These are phyloP conservation scores for Peronosclerospora sorghi DNA, from an alignment of 352 stramenopile species.

Conservation along the genomic window DNA sequence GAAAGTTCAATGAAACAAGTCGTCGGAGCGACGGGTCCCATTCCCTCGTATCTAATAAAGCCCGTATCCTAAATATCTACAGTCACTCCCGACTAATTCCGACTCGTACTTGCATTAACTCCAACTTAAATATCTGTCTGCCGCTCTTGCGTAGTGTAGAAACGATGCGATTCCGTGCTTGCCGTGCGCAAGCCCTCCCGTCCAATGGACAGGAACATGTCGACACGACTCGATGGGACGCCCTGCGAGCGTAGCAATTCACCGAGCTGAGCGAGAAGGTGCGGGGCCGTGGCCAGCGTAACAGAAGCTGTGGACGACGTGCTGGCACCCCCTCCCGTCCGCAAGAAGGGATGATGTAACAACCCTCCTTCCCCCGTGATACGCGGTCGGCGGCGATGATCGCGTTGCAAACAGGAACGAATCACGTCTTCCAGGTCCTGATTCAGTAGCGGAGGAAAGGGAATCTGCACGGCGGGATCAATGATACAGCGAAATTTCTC, in stretches of 20 bases:
- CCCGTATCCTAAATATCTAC: too few species aligned
- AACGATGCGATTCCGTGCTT: conserved; percentile 6
- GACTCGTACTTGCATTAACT: too few species aligned
- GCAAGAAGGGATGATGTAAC: conserved; percentile 78
- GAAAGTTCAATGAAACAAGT: too few species aligned
- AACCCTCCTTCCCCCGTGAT: conserved; percentile 75
- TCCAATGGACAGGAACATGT: conserved; percentile 44
- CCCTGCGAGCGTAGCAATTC: conserved; percentile 38
- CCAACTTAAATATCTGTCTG: conserved; percentile 53
- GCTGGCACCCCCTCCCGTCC: conserved; percentile 14
- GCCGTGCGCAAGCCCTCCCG: conserved; percentile 23
- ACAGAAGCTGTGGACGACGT: conserved; percentile 19
- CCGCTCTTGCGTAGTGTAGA: conserved; percentile 56
- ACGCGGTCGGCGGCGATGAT: conserved; percentile 60
- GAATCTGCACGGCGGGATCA: conserved; percentile 86
- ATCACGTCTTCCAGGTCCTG: conserved; percentile 82
- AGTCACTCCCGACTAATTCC: too few species aligned
- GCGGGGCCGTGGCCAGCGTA: conserved; percentile 29
- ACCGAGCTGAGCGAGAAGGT: conserved; percentile 35
- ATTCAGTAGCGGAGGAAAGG: conserved; percentile 76
- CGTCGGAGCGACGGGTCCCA: too few species aligned
- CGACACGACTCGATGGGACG: conserved; percentile 28
- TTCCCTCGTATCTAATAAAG: too few species aligned
- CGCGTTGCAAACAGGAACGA: conserved; percentile 70
- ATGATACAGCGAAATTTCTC: conserved; percentile 94